Conservation (phyloP, 2,329 filamentous ascomycete species). For the Neopestalotiopsis sp. region DNA sequence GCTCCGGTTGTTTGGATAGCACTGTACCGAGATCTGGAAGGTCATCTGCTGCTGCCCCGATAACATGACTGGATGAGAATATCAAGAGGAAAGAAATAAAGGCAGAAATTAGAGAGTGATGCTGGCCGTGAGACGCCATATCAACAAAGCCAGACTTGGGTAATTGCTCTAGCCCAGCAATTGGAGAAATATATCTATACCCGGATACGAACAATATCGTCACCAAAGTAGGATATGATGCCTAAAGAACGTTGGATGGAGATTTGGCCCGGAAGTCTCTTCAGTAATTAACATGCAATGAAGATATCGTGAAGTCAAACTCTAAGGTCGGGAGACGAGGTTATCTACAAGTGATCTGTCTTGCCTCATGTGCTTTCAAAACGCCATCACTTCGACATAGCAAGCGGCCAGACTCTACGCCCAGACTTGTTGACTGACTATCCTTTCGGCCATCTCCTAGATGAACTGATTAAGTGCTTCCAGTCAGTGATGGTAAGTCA, state of each 20-base stretch:
- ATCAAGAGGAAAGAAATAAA: background rate
- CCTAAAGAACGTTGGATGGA: too few relatives aligned
- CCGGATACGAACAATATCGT: too few relatives aligned
- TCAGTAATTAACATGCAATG: background rate
- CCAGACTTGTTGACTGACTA: background rate
- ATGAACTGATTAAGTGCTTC: background rate
- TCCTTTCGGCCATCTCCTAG: background rate
- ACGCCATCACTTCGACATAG: background rate
- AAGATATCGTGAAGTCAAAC: background rate
- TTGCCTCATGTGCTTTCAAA: background rate
- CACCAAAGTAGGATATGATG: too few relatives aligned
- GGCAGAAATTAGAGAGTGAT: background rate
- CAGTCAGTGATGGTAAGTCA: background rate
- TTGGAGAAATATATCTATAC: too few relatives aligned
- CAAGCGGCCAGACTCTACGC: background rate
- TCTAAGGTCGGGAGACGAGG: background rate
- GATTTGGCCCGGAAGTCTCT: too few relatives aligned
- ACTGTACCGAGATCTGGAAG: conserved; percentile 45
- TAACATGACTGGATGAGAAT: background rate
- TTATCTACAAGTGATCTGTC: background rate
- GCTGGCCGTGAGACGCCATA: background rate
- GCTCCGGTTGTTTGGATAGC: conserved; percentile 44
- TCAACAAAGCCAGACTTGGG: too few relatives aligned
- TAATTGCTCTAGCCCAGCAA: too few relatives aligned
- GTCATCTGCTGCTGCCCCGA: conserved; percentile 11